Evolutionary conservation across 495 filamentous ascomycete genomes (phyloP), one percentile per base, ranked within the genome.

Genomic region (Talaromyces trachyspermus): DNA sequence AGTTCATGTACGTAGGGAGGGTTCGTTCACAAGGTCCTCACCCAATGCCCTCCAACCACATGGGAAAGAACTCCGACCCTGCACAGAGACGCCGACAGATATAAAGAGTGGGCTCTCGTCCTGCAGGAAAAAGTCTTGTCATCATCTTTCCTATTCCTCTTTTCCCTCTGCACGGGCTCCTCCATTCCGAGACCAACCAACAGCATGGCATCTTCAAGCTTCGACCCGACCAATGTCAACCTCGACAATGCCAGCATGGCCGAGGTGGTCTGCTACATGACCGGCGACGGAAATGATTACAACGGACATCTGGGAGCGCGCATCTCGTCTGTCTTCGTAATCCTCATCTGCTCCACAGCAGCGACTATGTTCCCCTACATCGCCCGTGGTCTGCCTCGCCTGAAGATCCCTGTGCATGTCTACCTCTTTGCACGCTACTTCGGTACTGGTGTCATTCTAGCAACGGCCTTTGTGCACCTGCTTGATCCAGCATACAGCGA

Each of bases 361-460:
- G 70, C 70, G 5, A 75, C 80, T 11, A 67, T 85, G 51, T 75
- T 88, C 35, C 88, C 87, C 5, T 71, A 89, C 19, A 56, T 79
- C 39, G 78, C 87, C 6, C 71, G 74, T 18, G 68, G 78, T 15
- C 57, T 72, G 11, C 68, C 68, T 14, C 66, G 68, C 4, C 51
- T 87, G 41, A 77, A 64, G n/a, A 69, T 88, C 2, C 85, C 83
- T 1, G 64, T 72, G 15, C 74, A 74, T 46, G 77, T 78, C 10
- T 90, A 86, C 63, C 84, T 91, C 50, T 72, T 89, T 39, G 81
- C 81, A 6, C 82, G 80, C 42, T 86, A 85, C 61, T 84, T 87
- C 49, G 83, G 84, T 15, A 77, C 80, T 0, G 83, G 83, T 2
- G 84, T 86, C 38, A 86, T 86, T 51, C 65, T 87, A 23, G 79